phyloP scores from a whole-genome alignment of 805 yeast species.

The Barnettozyma vustinii region DNA sequence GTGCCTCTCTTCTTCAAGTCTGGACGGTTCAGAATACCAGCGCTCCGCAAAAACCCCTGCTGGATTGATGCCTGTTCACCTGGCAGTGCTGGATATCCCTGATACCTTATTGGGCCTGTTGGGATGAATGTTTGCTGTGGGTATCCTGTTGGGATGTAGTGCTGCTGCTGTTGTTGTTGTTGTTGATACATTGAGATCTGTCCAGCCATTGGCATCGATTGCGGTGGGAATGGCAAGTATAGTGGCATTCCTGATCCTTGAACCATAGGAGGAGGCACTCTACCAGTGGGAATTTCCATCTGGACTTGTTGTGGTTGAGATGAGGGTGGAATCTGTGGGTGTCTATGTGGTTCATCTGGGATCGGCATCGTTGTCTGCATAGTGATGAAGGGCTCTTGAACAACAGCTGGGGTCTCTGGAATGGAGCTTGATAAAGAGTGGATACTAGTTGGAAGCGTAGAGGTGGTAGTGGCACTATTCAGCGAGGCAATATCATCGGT shows the following conservation, averaged over 20 bases:
- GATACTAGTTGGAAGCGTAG: too few species aligned
- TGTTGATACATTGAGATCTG: background rate
- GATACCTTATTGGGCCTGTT: background rate
- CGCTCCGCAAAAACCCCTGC: background rate
- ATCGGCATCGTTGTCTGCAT: too few species aligned
- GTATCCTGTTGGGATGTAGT: background rate
- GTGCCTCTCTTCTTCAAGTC: conserved; percentile 3
- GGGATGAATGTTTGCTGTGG: background rate
- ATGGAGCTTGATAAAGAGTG: too few species aligned
- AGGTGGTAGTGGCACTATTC: background rate
- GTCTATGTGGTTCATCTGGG: too few species aligned
- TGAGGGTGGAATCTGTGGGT: too few species aligned
- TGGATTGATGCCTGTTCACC: background rate
- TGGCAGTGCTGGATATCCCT: too few species aligned
- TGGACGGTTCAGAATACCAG: background rate
- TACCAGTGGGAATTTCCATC: too few species aligned
- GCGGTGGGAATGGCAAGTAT: background rate
- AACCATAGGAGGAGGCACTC: background rate
- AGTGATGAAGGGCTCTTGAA: too few species aligned
- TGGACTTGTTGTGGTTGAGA: too few species aligned
- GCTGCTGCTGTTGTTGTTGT: too few species aligned
- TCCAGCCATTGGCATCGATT: background rate
- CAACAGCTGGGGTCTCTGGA: too few species aligned
- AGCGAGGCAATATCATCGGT: background rate
- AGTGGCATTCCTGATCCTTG: background rate